Evolutionary conservation across 2,329 filamentous ascomycete species (phyloP).

Genomic region (Hawksworthiomyces lignivorus): DNA sequence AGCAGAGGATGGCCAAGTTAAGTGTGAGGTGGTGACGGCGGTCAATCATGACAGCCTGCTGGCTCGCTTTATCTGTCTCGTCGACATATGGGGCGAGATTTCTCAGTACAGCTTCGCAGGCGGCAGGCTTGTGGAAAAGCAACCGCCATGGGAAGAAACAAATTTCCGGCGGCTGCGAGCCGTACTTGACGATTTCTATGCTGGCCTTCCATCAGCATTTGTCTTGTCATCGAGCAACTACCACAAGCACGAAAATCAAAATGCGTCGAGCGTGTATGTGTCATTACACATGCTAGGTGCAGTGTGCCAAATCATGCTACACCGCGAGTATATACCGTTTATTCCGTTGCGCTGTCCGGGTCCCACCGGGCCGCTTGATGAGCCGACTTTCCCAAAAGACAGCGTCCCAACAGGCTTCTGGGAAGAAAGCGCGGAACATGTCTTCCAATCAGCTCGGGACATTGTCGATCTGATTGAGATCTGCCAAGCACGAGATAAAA

Average conservation of each 20-base stretch:
- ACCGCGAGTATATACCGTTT: conserved; percentile 62
- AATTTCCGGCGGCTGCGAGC: conserved; percentile 46
- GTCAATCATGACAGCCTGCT: conserved; percentile 37
- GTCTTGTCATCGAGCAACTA: conserved; percentile 54
- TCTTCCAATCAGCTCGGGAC: conserved; percentile 55
- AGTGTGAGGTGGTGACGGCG: conserved; percentile 12
- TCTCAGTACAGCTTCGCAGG: conserved; percentile 46
- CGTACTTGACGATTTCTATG: conserved; percentile 45
- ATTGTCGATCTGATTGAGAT: conserved; percentile 58
- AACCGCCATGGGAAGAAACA: conserved; percentile 51
- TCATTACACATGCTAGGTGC: conserved; percentile 59
- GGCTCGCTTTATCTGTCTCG: conserved; percentile 48
- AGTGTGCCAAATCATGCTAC: conserved; percentile 59
- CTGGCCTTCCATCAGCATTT: conserved; percentile 46
- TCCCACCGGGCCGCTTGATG: conserved; percentile 51
- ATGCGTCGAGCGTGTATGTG: conserved; percentile 56
- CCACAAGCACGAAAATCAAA: conserved; percentile 56
- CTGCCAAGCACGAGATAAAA: conserved; percentile 46
- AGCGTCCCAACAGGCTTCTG: conserved; percentile 49
- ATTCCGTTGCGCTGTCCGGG: conserved; percentile 47
- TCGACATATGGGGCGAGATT: conserved; percentile 53
- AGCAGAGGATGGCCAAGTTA: too few species aligned
- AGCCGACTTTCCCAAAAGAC: conserved; percentile 43
- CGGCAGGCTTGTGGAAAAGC: conserved; percentile 41
- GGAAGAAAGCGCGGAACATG: conserved; percentile 52